A percentile compares a stretch with the other conserved stretches of the same genome.
Conservation (phyloP, 1,284 basidiomycete species). For the Apiotrichum gamsii region DNA sequence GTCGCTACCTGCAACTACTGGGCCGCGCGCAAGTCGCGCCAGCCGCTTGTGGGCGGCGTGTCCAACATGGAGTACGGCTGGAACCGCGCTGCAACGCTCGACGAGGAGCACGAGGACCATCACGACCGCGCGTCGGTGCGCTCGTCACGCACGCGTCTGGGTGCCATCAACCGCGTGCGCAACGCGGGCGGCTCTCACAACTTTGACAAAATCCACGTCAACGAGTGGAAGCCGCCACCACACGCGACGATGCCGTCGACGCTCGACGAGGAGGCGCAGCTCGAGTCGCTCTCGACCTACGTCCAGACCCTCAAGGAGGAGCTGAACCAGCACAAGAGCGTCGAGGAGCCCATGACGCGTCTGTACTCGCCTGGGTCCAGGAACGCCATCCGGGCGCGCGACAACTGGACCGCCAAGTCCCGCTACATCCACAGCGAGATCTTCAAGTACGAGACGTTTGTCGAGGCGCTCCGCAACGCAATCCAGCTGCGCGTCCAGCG, state of each 20-base stretch:
- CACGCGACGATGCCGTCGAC: conserved; percentile 72
- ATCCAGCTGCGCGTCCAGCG: conserved; percentile 75
- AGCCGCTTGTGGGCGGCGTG: conserved; percentile 87
- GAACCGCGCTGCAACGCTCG: conserved; percentile 55
- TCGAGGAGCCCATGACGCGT: conserved; percentile 73
- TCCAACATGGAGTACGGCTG: conserved; percentile 99
- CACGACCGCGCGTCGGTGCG: conserved; percentile 2
- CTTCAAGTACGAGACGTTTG: conserved; percentile 93
- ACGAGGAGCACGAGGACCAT: conserved; percentile 7
- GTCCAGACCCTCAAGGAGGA: conserved; percentile 70
- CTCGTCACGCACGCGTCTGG: conserved; percentile 9
- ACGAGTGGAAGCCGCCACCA: conserved; percentile 89
- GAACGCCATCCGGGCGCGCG: conserved; percentile 67
- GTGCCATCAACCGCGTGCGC: conserved; percentile 10
- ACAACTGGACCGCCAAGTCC: conserved; percentile 89
- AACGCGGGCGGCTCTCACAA: conserved; percentile 50
- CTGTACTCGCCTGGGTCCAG: conserved; percentile 73
- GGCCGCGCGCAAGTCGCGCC: conserved; percentile 88
- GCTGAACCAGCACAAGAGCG: conserved; percentile 71
- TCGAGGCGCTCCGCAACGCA: conserved; percentile 73
- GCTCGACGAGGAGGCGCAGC: conserved; percentile 85
- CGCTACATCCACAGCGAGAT: conserved; percentile 83
- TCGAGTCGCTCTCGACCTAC: conserved; percentile 77
- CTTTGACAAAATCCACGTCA: conserved; percentile 68
- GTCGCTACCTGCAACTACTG: conserved; percentile 98